A percentile compares a stretch with the other conserved stretches of the same genome.
These are phyloP conservation scores for Fusarium sp. DNA, from an alignment of 2,329 filamentous ascomycete genomes.

Conservation along the genomic window DNA sequence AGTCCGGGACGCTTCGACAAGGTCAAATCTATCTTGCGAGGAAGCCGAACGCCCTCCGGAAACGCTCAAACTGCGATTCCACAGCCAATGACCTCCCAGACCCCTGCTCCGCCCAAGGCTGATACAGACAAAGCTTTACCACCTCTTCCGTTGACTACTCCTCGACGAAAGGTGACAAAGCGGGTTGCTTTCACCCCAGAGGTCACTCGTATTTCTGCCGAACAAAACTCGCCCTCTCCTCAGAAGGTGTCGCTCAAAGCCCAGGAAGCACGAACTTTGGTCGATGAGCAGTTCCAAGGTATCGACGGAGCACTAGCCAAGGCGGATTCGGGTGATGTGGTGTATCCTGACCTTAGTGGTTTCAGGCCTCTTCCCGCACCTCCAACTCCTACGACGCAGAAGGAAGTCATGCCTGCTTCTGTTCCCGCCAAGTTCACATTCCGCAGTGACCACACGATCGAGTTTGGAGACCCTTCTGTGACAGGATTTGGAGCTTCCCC, in stretches of 20 bases:
- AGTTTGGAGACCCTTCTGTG: constrained; percentile 61
- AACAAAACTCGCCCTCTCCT: constrained; percentile 66
- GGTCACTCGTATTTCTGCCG: constrained; percentile 60
- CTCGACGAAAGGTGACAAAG: constrained; percentile 74
- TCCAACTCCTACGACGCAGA: constrained; percentile 39
- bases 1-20: constrained; percentile 65
- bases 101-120: constrained; percentile 57
- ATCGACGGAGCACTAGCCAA: constrained; percentile 45
- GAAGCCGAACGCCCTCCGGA: constrained; percentile 50
- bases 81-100: constrained; percentile 58
- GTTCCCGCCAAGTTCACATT: constrained; percentile 71
- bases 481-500: constrained; percentile 66
- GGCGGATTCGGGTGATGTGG: constrained; percentile 50
- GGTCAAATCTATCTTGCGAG: constrained; percentile 68
- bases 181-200: constrained; percentile 83
- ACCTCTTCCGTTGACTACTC: constrained; percentile 68
- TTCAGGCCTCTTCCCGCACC: constrained; percentile 50
- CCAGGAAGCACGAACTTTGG: constrained; percentile 46
- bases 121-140: constrained; percentile 68
- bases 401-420: constrained; percentile 50
- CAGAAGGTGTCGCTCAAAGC: constrained; percentile 63
- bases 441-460: constrained; percentile 72
- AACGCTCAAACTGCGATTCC: constrained; percentile 62
- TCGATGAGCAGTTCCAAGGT: constrained; percentile 47
- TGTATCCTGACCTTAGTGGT: constrained; percentile 65